Evolutionary conservation across 2,329 filamentous ascomycete genomes (phyloP), one percentile per base, ranked within the genome.

Genomic region (Talaromyces sp.): DNA sequence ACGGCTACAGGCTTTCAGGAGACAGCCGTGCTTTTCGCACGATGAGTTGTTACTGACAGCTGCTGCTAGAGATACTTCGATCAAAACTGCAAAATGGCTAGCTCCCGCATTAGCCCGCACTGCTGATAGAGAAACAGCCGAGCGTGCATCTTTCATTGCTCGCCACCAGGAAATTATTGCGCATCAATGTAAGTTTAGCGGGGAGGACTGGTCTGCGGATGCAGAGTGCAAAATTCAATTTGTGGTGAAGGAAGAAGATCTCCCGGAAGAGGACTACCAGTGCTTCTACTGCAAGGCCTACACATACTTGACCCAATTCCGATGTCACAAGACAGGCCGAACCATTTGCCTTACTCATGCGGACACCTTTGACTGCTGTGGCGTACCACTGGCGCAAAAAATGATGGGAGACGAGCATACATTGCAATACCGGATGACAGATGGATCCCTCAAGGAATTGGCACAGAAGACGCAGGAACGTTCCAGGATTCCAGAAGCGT

Each of bases 1-100:
- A 68, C 84, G 93, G 65, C 80, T 98, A 31, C 91, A 95, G 67
- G 84, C 88, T 55, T 99, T 97, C 73, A 85, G 93, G 59, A 86
- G 93, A 59, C 93, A 97, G 65, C 92, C 95, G 1, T 98, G 95
- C 73, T 99, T 99, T 73, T 98, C 93, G 0, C 95, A 99, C 66
- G 95, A 99, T 68, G 95, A 99, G 73, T 79, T 99, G 24, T 81
- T 99, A 3, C 88, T 96, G 78, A 97, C 93, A 2, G 95, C 95
- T 8, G 91, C 93, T 7, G 87, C 91, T 65, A 89, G 86, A 68
- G 88, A 92, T 66, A 84, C 87, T 2, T 87, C 86, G 0, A 98
- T 99, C 60, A 90, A 91, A 67, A 97, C 91, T 2, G 91, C 95
- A 0, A 96, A 95, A 75, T 99, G 95, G 95, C 82, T 99, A 17